Percentiles rank a stretch among this genome's conserved stretches.
Conservation (phyloP, 805 yeast genomes). For the Wickerhamomyces mucosus region DNA sequence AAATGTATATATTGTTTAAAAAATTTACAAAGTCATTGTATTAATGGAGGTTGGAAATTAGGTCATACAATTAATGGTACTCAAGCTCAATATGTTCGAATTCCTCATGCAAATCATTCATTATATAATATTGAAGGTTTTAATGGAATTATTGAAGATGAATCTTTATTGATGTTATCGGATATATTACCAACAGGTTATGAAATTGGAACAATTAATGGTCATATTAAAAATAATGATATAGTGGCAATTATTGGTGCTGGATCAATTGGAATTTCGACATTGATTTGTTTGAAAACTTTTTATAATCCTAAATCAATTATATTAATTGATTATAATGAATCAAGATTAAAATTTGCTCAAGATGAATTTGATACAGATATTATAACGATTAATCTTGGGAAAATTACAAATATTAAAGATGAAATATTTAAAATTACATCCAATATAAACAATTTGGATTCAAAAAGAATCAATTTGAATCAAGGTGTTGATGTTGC, state of each 20-base stretch:
- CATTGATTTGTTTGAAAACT: conserved; percentile 45
- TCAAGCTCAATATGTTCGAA: conserved; percentile 51
- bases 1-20: conserved; percentile 45
- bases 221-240: conserved; percentile 43
- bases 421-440: conserved; percentile 29
- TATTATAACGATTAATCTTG: conserved; percentile 43
- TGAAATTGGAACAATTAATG: conserved; percentile 55
- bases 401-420: conserved; percentile 30
- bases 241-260: conserved; percentile 56
- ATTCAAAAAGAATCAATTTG: conserved; percentile 18
- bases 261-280: conserved; percentile 60
- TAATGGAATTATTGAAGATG: conserved; percentile 30
- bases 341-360: conserved; percentile 48
- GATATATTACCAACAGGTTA: conserved; percentile 62
- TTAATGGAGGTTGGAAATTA: conserved; percentile 42
- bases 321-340: conserved; percentile 51
- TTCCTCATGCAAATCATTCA: conserved; percentile 39
- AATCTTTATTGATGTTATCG: conserved; percentile 48
- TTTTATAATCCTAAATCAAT: conserved; percentile 44
- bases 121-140: conserved; percentile 24
- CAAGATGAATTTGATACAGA: conserved; percentile 51
- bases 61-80: conserved; percentile 61
- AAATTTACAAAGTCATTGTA: conserved; percentile 53
- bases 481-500: conserved; percentile 51
- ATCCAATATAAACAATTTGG: conserved; percentile 11